Percentiles rank a stretch among this genome's conserved stretches.
Conservation (phyloP, 257 asterid species). For the Coffea canephora region DNA sequence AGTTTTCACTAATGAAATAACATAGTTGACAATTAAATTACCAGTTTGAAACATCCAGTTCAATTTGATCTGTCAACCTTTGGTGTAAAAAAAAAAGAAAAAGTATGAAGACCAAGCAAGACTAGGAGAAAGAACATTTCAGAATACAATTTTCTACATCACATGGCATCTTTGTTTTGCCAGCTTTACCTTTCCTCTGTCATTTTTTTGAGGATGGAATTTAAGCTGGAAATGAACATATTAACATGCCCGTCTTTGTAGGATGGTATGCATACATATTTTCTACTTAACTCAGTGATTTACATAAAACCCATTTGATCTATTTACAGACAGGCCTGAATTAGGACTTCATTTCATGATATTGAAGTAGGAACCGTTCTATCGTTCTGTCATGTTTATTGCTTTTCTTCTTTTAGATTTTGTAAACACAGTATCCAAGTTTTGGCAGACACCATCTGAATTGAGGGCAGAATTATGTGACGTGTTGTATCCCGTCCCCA, state of each 20-base stretch:
- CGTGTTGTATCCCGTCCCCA: neutral
- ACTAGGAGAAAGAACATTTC: neutral
- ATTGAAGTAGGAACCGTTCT: neutral
- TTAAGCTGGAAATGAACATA: neutral
- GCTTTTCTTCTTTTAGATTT: neutral
- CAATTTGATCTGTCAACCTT: neutral
- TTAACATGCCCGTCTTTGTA: neutral
- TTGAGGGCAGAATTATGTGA: neutral
- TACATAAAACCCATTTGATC: neutral
- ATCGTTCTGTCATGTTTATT: neutral
- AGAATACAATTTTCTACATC: neutral
- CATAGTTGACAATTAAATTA: neutral
- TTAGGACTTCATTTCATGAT: neutral
- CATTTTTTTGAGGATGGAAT: neutral
- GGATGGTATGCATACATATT: neutral
- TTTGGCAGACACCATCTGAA: neutral
- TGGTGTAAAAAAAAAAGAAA: neutral
- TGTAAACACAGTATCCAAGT: neutral
- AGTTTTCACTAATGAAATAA: neutral
- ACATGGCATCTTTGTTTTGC: neutral
- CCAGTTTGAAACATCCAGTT: neutral
- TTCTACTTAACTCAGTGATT: neutral
- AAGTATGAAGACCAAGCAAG: neutral
- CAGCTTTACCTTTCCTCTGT: neutral
- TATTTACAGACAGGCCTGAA: neutral